Conservation (phyloP, 2,329 filamentous ascomycete genomes). For the Botrytis paeoniae region DNA sequence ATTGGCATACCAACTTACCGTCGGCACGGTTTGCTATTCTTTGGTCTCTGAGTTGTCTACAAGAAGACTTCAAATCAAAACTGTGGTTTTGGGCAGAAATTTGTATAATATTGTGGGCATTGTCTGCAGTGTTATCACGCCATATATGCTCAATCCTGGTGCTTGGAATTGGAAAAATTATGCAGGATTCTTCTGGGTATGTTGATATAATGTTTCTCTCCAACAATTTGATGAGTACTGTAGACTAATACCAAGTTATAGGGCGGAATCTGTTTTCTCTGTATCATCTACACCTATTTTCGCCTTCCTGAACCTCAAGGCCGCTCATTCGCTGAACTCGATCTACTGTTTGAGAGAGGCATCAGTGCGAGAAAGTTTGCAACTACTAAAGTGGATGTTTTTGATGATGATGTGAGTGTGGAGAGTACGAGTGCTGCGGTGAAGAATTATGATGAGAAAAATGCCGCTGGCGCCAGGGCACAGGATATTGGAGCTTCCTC, state of each 20-base stretch:
- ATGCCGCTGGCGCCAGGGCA: slow-evolving; percentile 42
- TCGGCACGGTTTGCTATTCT: slow-evolving; percentile 87
- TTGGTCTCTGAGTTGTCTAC: slow-evolving; percentile 83
- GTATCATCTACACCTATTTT: slow-evolving; percentile 71
- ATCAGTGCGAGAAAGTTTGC: slow-evolving; percentile 46
- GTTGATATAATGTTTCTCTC: slow-evolving; percentile 39
- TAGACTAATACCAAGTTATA: not conserved
- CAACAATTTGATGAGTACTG: not conserved
- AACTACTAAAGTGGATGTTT: slow-evolving; percentile 35
- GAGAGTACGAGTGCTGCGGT: slow-evolving; percentile 25
- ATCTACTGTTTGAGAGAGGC: slow-evolving; percentile 75
- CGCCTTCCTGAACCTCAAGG: slow-evolving; percentile 76
- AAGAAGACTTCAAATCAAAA: slow-evolving; percentile 83
- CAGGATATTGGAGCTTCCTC: not conserved
- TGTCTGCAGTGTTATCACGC: slow-evolving; percentile 75
- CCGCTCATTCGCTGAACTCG: slow-evolving; percentile 81
- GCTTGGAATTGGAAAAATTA: slow-evolving; percentile 88
- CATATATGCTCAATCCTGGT: slow-evolving; percentile 87
- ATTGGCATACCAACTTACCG: slow-evolving; percentile 78
- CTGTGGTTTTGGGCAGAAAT: slow-evolving; percentile 80
- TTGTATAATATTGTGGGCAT: slow-evolving; percentile 73
- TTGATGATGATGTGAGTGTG: slow-evolving; percentile 30
- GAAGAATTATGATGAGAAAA: slow-evolving; percentile 59
- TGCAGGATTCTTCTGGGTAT: slow-evolving; percentile 65
- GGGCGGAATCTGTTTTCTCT: slow-evolving; percentile 58